Evolutionary conservation across 495 filamentous ascomycete genomes (phyloP).

Genomic region (Penicillium crystallinum): DNA sequence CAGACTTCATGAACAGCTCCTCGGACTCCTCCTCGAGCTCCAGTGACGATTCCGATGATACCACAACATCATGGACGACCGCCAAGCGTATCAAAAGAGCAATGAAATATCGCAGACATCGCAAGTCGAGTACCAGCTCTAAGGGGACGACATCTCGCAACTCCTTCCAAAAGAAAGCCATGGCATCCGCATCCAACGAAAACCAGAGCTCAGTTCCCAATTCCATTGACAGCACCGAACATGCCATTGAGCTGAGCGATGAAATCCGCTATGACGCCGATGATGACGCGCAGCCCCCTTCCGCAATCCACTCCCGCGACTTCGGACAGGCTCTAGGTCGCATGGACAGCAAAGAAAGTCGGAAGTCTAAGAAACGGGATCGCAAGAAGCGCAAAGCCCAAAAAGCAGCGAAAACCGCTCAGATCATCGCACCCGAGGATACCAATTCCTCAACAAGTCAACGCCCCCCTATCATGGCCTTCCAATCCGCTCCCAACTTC

Average conservation of each 20-base stretch:
- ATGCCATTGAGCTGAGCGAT: constrained; percentile 30
- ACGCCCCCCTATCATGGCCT: constrained; percentile 11
- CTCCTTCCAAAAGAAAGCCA: constrained; percentile 20
- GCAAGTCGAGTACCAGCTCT: constrained; percentile 70
- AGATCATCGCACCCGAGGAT: background rate
- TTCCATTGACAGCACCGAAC: constrained; percentile 30
- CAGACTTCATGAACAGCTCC: constrained; percentile 69
- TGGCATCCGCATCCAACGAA: constrained; percentile 22
- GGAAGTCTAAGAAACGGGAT: constrained; percentile 25
- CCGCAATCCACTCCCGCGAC: constrained; percentile 28
- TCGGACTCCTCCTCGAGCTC: constrained; percentile 58
- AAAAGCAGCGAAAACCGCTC: constrained; percentile 10
- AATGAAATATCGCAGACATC: constrained; percentile 60
- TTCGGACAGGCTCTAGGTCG: constrained; percentile 23
- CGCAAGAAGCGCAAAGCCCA: constrained; percentile 30
- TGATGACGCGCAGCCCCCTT: constrained; percentile 12
- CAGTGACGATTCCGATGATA: constrained; percentile 59
- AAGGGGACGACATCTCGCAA: constrained; percentile 48
- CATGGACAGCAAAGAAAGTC: constrained; percentile 8
- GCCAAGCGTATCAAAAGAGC: constrained; percentile 68
- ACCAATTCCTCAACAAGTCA: background rate
- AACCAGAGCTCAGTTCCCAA: constrained; percentile 22
- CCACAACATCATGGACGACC: constrained; percentile 65
- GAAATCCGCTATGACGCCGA: constrained; percentile 33
- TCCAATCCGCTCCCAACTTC: constrained; percentile 14